Base-by-base conservation (phyloP, 306 rosid genomes). In the Vigna reflexopilosa region DNA sequence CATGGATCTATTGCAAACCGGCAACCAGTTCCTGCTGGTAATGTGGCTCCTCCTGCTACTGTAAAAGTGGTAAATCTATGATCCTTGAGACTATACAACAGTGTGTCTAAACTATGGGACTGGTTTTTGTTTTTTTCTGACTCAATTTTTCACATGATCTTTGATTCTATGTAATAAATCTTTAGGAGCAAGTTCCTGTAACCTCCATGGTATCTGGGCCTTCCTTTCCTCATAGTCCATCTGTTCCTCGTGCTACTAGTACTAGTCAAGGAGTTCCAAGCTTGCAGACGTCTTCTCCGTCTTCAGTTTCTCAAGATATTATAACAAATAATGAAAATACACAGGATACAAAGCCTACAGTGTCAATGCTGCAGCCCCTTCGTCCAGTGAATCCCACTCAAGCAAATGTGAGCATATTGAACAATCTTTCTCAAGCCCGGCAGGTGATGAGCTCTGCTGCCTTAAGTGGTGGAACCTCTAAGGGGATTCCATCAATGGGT, bases 211-310 rank as follows among this genome's bases (percentile, higher is more conserved):
- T 86, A 47, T 19, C 91, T 78, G 98, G 93, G 73, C 87, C 97
- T 74, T 58, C 78, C 68, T 91, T 83, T 88, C 79, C 93, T 65
- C 97, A 91, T 57, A 87, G 88, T 76, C 81, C 89, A 5, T 80
- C 98, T 48, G 93, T 82, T 83, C 64, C 91, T 0, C 96, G 94
- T 80, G 88, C 97, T 69, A 56, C 91, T 62, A 71, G 86, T 77
- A 72, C 89, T 77, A 70, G 89, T 73, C 99, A 91, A 84, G 97
- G 89, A 86, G 84, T 93, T 69, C 92, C 97, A 20, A 90, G 88
- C 88, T 81, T 96, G 90, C 97, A 87, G 88, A 83, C 93, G 13
- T 90, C 99, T 61, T 90, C 97, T 80, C 97, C 99, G 72, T 81
- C 91, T 80, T 90, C 97, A 65, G 83, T 82, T 81, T 89, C 98